These are phyloP conservation scores for Candida nitratophila DNA, from an alignment of 805 yeast species.

Conservation along the genomic window DNA sequence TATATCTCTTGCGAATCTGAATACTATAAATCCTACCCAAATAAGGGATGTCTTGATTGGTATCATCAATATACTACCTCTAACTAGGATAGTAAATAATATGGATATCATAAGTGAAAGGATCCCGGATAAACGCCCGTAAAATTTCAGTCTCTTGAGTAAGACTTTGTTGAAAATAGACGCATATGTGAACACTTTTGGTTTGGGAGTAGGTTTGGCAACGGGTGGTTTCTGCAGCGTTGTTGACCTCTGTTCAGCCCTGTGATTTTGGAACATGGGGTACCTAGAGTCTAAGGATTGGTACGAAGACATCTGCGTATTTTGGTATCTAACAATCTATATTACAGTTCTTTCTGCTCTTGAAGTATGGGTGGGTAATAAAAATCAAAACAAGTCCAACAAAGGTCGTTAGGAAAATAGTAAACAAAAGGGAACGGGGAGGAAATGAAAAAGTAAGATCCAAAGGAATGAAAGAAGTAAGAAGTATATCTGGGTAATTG, in stretches of 20 bases:
- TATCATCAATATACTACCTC: slow-evolving; percentile 11
- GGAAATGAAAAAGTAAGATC: no score
- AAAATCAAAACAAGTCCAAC: no score
- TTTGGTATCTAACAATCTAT: no score
- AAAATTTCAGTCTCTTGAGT: slow-evolving; percentile 21
- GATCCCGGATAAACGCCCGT: slow-evolving; percentile 18
- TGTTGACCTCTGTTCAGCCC: neutral
- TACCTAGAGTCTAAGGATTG: neutral
- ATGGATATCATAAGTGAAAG: slow-evolving; percentile 13
- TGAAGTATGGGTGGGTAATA: no score
- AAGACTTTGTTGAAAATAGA: slow-evolving; percentile 17
- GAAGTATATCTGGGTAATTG: no score
- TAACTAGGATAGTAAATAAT: slow-evolving; percentile 15
- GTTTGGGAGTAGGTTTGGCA: neutral
- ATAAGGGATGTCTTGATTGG: slow-evolving; percentile 20
- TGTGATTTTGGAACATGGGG: neutral
- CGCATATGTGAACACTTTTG: slow-evolving; percentile 16
- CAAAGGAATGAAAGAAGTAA: no score
- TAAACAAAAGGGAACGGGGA: no score
- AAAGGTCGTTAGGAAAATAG: neutral
- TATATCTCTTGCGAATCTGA: slow-evolving; percentile 22
- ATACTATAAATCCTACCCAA: slow-evolving; percentile 22
- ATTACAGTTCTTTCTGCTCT: no score
- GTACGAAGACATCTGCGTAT: neutral
- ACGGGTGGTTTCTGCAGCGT: neutral